These are phyloP conservation scores for Piper longum DNA, from an alignment of 164 flowering plant species.

Conservation along the genomic window DNA sequence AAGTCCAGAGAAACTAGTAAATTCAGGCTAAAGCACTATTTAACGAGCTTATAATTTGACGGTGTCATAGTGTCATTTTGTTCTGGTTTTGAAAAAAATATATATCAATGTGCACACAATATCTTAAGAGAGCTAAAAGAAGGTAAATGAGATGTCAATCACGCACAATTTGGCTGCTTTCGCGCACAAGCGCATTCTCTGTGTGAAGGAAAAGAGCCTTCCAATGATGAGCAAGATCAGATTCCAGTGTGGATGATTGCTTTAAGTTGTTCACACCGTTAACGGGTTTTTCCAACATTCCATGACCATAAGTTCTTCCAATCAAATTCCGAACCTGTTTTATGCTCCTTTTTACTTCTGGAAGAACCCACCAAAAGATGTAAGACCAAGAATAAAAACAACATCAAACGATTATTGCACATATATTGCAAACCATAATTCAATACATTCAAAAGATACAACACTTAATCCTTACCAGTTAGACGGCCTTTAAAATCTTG, in stretches of 20 bases:
- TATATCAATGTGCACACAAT: neutral
- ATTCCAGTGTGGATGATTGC: conserved; percentile 31
- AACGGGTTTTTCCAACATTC: conserved; percentile 12
- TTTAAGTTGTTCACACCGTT: conserved; percentile 13
- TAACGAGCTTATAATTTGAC: no score
- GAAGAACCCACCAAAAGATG: neutral
- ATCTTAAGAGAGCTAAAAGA: neutral
- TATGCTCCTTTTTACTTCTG: conserved; percentile 65
- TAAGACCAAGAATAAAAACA: neutral
- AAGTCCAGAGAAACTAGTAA: neutral
- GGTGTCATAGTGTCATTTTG: no score
- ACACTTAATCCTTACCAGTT: conserved; percentile 31
- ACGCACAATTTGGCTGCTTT: conserved; percentile 68
- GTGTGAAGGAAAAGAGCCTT: conserved; percentile 60
- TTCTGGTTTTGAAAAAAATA: neutral
- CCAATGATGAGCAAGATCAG: conserved; percentile 61
- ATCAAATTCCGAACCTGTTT: conserved; percentile 50
- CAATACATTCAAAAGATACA: neutral
- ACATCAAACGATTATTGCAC: neutral
- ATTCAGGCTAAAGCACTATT: no score
- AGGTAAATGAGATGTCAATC: neutral
- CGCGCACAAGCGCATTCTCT: conserved; percentile 41
- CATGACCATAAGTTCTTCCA: conserved; percentile 20
- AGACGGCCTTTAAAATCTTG: conserved; percentile 73
- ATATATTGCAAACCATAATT: neutral